Base-by-base conservation (phyloP, 805 yeast species). In the Saccharomycopsis sp. region DNA sequence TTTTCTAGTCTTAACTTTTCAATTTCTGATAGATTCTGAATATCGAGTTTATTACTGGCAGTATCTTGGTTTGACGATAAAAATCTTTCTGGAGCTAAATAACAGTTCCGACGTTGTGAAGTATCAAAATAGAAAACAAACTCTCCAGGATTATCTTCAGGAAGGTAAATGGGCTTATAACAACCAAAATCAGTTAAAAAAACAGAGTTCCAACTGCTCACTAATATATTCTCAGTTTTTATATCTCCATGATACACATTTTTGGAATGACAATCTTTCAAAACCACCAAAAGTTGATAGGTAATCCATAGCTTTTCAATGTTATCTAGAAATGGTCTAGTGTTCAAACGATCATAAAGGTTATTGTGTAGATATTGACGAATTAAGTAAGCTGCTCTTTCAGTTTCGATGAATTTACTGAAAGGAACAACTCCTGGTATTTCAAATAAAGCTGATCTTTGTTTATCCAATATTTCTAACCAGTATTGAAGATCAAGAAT, bases 31-130 rank as follows among this genome's bases (percentile, higher is more conserved):
- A 60, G 15, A 15, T 15, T 31, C 5, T 31, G 21, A 9, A 31
- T 12, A 15, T 31, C 21, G 13, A 34, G 12, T 15, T 25, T 20
- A 39, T 44, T 28, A 23, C 18, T 3, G 36, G 28, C 6, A 41
- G 39, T 17, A 27, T 42, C 42, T 23, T 53, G 51, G 23, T 42
- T 46, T 5, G 52, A 51, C 46, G 52, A 58, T 46, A 35, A 46
- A 52, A 92, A 89, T 49, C 98, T 64, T 56, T 92, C 98, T 0
- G 98, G 98, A 0, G 98, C 97, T 32, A 92, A 58, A 57, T 89
- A 89, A 58, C 98, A 92, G 2, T 76, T 72, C 51, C 95, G 69
- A 48, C 96, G 67, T 54, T 76, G 84, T 2, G 94, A 82, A 2
- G 89, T 84, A 60, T 92, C 97, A 55, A 88, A 92, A 58, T 79